Base-by-base conservation (phyloP, 306 rosid species). In the Castanospermum australe region DNA sequence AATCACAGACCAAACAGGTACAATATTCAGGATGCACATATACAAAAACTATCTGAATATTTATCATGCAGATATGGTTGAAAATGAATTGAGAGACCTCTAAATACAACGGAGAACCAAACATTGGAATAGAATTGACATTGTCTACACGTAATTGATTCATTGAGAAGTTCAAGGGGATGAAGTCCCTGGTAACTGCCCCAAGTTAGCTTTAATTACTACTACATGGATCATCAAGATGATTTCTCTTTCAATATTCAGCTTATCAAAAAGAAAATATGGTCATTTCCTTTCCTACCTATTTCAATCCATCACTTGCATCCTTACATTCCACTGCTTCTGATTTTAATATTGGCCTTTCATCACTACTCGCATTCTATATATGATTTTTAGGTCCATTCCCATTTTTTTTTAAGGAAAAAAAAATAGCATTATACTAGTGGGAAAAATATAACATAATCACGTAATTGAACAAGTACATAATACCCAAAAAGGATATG, bases 241-340 rank as follows among this genome's bases (percentile, higher is more conserved):
- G 47, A 54, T 14, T 78, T 63, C 35, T 35, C 50, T 64, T 83
- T 69, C 28, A 50, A 60, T 55, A 66, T 5, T 36, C 50, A 33
- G 64, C 47, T 77, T 12, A 72, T 54, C 68, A 13, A 42, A 62
- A 71, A 65, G 65, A 41, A 77, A 33, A 48, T 44, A 35, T 33
- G 39, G 32, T 24, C 62, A 60, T 67, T 73, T 52, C 64, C 74
- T 67, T 79, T 74, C 21, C 42, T 59, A 73, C 36, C 57, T 73
- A n/a, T 50, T 73, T 33, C 71, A 65, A 25, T 39, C 33, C 22
- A 52, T 73, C 42, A 57, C 47, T 66, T 72, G 50, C 48, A 65
- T 50, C 75, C 18, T 48, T 48, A 51, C 2, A 32, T 14, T 24
- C 48, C 20, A 15, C 59, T 48, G 48, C 48, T 73, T 28, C 2